A percentile compares a stretch with the other conserved stretches of the same genome.
phyloP scores from a whole-genome alignment of 352 stramenopile species.

The Phytopythium helicoides region DNA sequence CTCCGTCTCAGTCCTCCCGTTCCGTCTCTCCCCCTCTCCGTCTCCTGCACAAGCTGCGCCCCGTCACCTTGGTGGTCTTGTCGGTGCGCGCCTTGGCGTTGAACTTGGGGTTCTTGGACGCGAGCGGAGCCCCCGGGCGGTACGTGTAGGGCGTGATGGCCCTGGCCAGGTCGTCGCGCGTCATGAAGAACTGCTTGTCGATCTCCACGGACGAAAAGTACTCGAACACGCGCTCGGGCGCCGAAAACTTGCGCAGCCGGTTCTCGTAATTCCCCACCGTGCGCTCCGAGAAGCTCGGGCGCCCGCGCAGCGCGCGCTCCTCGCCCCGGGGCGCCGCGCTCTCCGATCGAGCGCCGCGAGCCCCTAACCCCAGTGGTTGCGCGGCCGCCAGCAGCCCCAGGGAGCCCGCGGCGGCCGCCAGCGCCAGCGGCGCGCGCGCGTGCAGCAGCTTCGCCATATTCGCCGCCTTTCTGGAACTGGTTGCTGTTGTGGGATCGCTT shows the following conservation, averaged over 20 bases:
- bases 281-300: conserved; percentile 70
- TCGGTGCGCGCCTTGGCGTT: conserved; percentile 54
- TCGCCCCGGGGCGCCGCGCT: neutral
- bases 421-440: conserved; percentile 13
- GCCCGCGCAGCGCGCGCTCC: neutral
- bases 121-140: conserved; percentile 61
- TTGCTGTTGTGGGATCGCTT: neutral
- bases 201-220: conserved; percentile 89
- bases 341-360: conserved; percentile 17
- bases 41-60: neutral
- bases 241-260: conserved; percentile 79
- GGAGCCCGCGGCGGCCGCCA: conserved; percentile 10
- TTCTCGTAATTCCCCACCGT: conserved; percentile 89
- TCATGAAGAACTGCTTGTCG: conserved; percentile 84
- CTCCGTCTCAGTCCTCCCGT: too few species aligned
- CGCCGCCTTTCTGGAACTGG: neutral
- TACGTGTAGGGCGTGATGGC: conserved; percentile 84
- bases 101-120: conserved; percentile 83
- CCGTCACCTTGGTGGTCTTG: conserved; percentile 38
- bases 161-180: conserved; percentile 71
- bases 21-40: too few species aligned
- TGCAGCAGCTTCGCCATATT: conserved; percentile 21
- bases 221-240: conserved; percentile 87
- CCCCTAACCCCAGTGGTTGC: too few species aligned
- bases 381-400: conserved; percentile 7